Percentiles rank a stretch among this genome's conserved stretches.
Conservation (phyloP, 805 yeast genomes). For the Monosporozyma solicola region DNA sequence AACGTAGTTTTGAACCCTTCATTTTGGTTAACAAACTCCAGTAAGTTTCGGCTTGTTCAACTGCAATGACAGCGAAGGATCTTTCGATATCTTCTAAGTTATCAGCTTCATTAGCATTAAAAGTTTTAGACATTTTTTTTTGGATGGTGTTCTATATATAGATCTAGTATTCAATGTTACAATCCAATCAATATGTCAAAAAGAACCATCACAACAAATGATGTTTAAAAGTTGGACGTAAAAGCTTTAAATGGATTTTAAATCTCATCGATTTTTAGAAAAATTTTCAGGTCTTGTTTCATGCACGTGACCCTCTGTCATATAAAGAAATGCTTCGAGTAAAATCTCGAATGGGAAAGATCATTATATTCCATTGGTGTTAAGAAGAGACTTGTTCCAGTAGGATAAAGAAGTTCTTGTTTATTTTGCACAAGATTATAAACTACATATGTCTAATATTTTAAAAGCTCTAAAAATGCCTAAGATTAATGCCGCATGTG, state of each 20-base stretch:
- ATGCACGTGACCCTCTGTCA: not conserved
- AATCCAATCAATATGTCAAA: not conserved
- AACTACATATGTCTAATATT: not conserved
- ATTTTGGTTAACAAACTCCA: slow-evolving; percentile 70
- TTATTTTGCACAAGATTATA: not conserved
- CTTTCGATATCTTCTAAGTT: slow-evolving; percentile 92
- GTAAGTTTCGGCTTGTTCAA: slow-evolving; percentile 88
- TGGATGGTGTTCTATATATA: not conserved
- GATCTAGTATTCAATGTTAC: not conserved
- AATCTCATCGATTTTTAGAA: not conserved
- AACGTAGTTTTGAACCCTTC: slow-evolving; percentile 69
- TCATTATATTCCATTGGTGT: not conserved
- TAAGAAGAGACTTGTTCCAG: not conserved
- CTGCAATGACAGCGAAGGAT: slow-evolving; percentile 97
- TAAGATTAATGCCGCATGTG: slow-evolving; percentile 27
- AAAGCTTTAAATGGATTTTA: not conserved
- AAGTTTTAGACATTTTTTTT: slow-evolving; percentile 25
- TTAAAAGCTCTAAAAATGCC: not conserved
- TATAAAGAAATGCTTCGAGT: not conserved
- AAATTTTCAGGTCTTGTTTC: not conserved
- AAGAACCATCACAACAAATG: not conserved
- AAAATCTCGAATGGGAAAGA: not conserved
- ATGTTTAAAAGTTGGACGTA: not conserved
- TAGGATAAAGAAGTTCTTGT: too few species aligned
- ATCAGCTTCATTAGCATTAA: slow-evolving; percentile 86